These are phyloP conservation scores for Coriaria nepalensis DNA, from an alignment of 306 rosid species.

Conservation along the genomic window DNA sequence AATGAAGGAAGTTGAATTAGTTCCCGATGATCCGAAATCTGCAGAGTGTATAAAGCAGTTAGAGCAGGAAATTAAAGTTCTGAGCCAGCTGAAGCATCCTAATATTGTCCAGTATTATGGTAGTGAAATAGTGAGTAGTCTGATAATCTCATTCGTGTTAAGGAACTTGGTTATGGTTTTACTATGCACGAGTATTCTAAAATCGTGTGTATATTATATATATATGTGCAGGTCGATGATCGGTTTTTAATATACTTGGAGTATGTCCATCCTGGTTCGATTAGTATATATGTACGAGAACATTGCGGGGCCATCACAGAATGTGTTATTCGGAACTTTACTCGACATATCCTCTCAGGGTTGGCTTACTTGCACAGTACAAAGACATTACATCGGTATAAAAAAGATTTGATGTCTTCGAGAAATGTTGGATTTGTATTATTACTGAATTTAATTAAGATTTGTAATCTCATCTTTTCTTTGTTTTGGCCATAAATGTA, in stretches of 20 bases:
- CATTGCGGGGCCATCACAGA: constrained; percentile 94
- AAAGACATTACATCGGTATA: constrained; percentile 80
- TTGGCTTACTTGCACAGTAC: constrained; percentile 87
- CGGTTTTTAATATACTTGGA: constrained; percentile 78
- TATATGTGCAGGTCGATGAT: constrained; percentile 54
- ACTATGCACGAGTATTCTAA: constrained; percentile 3
- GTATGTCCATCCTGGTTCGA: constrained; percentile 91
- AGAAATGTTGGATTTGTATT: neutral
- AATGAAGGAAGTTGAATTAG: constrained; percentile 89
- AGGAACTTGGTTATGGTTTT: constrained; percentile 8
- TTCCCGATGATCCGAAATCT: constrained; percentile 82
- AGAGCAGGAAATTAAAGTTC: constrained; percentile 95
- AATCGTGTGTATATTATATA: constrained; percentile 13
- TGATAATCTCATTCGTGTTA: constrained; percentile 12
- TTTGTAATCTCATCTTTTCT: no score
- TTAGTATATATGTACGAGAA: constrained; percentile 77
- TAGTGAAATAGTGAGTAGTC: constrained; percentile 70
- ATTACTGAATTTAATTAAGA: no score
- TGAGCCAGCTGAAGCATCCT: constrained; percentile 75
- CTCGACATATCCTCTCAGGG: constrained; percentile 91
- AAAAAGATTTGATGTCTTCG: neutral
- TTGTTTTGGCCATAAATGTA: constrained; percentile 10
- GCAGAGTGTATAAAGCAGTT: constrained; percentile 83
- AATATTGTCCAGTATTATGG: constrained; percentile 95
- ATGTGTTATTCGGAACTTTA: constrained; percentile 79